Base-by-base conservation (phyloP, 1,284 basidiomycete genomes). In the Wallemia ichthyophaga region DNA sequence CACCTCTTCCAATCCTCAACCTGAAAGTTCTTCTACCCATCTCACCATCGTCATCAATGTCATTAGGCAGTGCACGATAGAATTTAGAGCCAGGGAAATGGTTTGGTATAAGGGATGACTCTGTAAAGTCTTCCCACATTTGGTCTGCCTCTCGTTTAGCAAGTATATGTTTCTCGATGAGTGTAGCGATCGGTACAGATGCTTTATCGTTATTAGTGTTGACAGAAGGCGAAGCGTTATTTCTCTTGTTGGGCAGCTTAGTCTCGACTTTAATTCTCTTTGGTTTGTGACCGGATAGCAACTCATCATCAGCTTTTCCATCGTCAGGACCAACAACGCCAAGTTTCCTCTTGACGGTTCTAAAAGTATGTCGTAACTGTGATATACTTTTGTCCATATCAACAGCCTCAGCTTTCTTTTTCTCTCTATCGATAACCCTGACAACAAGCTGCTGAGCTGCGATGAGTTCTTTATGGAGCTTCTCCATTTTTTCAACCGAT, bases 401-500 rank as follows among this genome's bases (percentile, higher is more conserved):
- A 17, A 76, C 73, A 23, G 73, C 67, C 17, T 83, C 79, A 62
- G 78, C 76, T 73, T 94, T 94, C 61, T 79, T 64, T 7, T 67
- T 74, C 68, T 95, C 91, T 21, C 89, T 82, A 13, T 73, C 71
- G 9, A 84, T 69, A 0, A 88, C 75, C 37, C 75, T 72, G 63
- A 76, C 74, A 5, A 86, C 80, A 11, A 94, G 74, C 55, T 86
- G 80, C 17, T 83, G 71, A 0, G 84, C 80, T 57, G 75, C 77
- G 0, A 74, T 70, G 1, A 95, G 74, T 69, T 95, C 89, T 33
- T 72, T 70, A 64, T 86, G 82, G 15, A 95, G 72, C 54, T 85
- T 82, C 11, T 80, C 70, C 64, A 95, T 77, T 64, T 86, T 85
- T 65, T 94, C 89, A 13, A 88, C 83, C 24, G 83, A 86, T 1